Evolutionary conservation across 2,329 filamentous ascomycete species (phyloP).

Genomic region (Coniochaeta sp.): DNA sequence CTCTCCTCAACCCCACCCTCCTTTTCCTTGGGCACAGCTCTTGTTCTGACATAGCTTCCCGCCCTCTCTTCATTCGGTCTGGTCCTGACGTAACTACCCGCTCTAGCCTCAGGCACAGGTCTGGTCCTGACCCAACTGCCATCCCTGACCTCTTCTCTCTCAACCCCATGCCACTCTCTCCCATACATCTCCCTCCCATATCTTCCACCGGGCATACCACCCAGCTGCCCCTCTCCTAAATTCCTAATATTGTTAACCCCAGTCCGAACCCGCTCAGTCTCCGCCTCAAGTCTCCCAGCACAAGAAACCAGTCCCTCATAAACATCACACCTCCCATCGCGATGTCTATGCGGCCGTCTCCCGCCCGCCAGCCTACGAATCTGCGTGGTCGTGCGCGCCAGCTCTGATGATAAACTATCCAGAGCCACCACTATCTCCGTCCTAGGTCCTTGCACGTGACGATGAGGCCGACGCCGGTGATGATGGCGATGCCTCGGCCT

Average conservation of each 20-base stretch:
- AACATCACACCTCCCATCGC: neutral
- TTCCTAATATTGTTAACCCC: neutral
- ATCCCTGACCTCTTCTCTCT: no score
- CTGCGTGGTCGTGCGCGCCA: neutral
- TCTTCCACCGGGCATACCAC: neutral
- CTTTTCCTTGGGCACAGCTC: neutral
- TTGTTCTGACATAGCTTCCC: neutral
- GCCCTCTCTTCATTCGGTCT: neutral
- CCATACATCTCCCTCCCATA: neutral
- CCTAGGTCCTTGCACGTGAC: neutral
- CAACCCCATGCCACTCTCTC: neutral
- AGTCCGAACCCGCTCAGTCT: neutral
- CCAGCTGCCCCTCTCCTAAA: neutral
- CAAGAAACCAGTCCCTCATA: neutral
- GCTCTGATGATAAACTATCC: neutral
- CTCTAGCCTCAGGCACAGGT: neutral
- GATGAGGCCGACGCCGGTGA: neutral
- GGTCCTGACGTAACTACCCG: neutral
- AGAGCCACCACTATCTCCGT: neutral
- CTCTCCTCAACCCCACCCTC: neutral
- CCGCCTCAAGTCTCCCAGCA: neutral
- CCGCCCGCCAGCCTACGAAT: neutral
- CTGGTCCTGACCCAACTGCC: neutral
- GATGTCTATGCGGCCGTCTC: neutral
- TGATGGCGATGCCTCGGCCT: neutral